Percentiles rank a stretch among this genome's conserved stretches.
Evolutionary conservation across 495 filamentous ascomycete genomes (phyloP).

Genomic region (Aspergillus egyptiacus): DNA sequence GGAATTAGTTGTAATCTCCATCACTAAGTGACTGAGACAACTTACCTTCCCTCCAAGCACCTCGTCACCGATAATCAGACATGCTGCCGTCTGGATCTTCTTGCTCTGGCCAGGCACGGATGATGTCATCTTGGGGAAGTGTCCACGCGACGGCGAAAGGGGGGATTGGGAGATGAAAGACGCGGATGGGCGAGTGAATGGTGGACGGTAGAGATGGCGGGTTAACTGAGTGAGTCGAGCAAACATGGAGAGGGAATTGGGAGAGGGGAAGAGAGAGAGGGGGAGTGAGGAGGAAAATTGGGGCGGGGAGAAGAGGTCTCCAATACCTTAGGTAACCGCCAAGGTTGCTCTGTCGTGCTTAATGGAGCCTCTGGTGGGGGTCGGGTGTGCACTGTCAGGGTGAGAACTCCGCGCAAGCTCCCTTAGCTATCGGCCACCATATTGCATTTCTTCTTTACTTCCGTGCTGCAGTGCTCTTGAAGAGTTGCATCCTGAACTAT

Average conservation of each 20-base stretch:
- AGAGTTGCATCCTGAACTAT: no score
- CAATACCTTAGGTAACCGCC: no score
- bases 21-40: no score
- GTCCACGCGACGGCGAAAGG: constrained; percentile 18
- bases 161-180: constrained; percentile 40
- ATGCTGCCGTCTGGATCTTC: constrained; percentile 83
- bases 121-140: constrained; percentile 50
- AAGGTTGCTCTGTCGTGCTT: no score
- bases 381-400: no score
- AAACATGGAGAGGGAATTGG: constrained; percentile 54
- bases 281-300: not conserved
- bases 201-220: constrained; percentile 62
- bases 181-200: constrained; percentile 44
- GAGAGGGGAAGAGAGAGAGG: not conserved
- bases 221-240: constrained; percentile 65
- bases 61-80: constrained; percentile 94
- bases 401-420: no score
- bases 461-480: no score
- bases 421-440: no score
- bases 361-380: no score
- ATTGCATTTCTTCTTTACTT: no score
- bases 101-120: constrained; percentile 43
- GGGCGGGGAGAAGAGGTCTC: not conserved
- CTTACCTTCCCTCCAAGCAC: constrained; percentile 90
- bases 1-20: not conserved